Evolutionary conservation across 1,284 basidiomycete genomes (phyloP).

Genomic region (Ceratobasidium sp.): DNA sequence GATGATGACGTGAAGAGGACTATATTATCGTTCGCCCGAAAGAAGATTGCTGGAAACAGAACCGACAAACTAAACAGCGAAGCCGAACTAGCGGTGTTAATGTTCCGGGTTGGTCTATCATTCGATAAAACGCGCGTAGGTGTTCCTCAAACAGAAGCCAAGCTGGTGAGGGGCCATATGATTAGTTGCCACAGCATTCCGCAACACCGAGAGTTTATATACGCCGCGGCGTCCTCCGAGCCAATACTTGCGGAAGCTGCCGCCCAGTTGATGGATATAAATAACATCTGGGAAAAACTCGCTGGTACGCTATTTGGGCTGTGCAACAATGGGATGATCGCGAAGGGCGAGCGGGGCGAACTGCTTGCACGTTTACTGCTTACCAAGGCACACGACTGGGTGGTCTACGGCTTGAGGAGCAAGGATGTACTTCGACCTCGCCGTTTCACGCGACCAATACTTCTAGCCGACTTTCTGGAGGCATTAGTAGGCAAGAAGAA

Average conservation of each 20-base stretch:
- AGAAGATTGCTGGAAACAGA: not conserved
- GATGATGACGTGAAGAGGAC: not conserved
- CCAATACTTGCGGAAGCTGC: no score
- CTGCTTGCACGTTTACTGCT: not conserved
- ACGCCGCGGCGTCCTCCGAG: constrained; percentile 42
- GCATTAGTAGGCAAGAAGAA: not conserved
- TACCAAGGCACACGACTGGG: not conserved
- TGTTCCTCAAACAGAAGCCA: not conserved
- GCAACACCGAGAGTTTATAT: constrained; percentile 36
- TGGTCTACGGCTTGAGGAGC: not conserved
- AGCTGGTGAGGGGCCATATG: constrained; percentile 37
- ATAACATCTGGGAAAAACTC: not conserved
- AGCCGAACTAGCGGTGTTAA: not conserved
- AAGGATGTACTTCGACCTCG: not conserved
- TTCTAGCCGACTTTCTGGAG: not conserved
- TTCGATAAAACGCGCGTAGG: not conserved
- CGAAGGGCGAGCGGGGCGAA: constrained; percentile 9
- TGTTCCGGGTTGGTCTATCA: not conserved
- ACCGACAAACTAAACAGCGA: not conserved
- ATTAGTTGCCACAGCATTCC: constrained; percentile 39
- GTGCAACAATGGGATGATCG: not conserved
- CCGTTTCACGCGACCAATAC: not conserved
- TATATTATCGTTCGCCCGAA: not conserved
- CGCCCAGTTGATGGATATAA: constrained; percentile 24
- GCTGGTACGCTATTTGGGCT: not conserved